Evolutionary conservation across 164 flowering plant species (phyloP).

Genomic region (Pachysandra terminalis): DNA sequence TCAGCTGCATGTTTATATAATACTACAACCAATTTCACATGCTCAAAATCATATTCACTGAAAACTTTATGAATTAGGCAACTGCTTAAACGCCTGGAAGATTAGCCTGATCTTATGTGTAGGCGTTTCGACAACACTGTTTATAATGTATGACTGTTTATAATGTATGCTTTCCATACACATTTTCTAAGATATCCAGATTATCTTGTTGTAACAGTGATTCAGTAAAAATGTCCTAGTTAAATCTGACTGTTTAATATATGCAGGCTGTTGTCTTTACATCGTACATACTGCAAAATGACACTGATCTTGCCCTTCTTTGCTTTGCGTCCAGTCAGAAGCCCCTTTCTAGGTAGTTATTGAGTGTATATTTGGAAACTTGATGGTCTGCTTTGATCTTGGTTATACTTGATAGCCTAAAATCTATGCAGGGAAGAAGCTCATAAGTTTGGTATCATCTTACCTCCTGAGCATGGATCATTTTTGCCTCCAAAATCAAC

Average conservation of each 20-base stretch:
- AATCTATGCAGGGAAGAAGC: conserved; percentile 52
- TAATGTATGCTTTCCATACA: background rate
- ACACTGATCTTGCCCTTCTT: conserved; percentile 50
- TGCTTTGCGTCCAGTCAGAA: conserved; percentile 45
- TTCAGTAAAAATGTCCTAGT: background rate
- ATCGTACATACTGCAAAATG: conserved; percentile 66
- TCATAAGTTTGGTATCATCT: conserved; percentile 31
- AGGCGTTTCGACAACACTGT: no score
- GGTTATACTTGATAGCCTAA: conserved; percentile 7
- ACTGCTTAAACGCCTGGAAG: no score
- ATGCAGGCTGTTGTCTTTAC: conserved; percentile 78
- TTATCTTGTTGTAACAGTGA: background rate
- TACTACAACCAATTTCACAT: no score
- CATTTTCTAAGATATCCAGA: background rate
- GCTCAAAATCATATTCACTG: no score
- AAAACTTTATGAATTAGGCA: no score
- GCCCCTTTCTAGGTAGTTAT: conserved; percentile 55
- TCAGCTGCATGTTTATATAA: no score
- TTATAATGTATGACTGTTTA: no score
- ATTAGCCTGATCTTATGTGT: no score
- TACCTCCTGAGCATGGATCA: conserved; percentile 62
- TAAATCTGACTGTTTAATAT: conserved; percentile 1
- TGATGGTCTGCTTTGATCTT: background rate
- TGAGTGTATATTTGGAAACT: conserved; percentile 1
- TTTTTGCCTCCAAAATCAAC: conserved; percentile 60